phyloP scores from a whole-genome alignment of 2,329 filamentous ascomycete species.

The Westerdykella sp. region DNA sequence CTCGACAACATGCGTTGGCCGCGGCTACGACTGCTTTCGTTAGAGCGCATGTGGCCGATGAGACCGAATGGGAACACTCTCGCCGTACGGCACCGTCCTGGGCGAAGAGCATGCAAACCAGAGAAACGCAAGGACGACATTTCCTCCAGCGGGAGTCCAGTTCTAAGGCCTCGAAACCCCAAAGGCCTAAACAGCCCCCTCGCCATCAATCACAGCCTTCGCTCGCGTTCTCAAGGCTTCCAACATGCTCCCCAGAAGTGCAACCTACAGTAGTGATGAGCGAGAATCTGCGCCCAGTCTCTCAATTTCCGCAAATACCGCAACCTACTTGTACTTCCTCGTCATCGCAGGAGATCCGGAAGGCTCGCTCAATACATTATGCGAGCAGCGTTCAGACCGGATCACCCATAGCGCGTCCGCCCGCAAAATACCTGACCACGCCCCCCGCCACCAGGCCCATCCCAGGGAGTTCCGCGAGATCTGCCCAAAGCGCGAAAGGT shows the following conservation, averaged over 20 bases:
- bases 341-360: slow-evolving; percentile 33
- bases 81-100: slow-evolving; percentile 18
- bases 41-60: slow-evolving; percentile 24
- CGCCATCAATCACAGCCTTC: slow-evolving; percentile 12
- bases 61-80: slow-evolving; percentile 9
- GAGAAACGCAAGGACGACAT: slow-evolving; percentile 33
- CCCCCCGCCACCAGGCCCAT: slow-evolving; percentile 8
- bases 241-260: slow-evolving; percentile 12
- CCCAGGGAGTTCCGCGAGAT: slow-evolving; percentile 1
- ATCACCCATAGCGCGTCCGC: slow-evolving; percentile 31
- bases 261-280: slow-evolving; percentile 18
- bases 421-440: slow-evolving; percentile 27
- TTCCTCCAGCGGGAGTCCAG: slow-evolving; percentile 32
- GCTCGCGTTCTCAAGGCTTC: slow-evolving; percentile 1
- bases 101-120: slow-evolving; percentile 31
- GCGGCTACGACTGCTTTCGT: slow-evolving; percentile 34
- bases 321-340: slow-evolving; percentile 20
- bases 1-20: slow-evolving; percentile 33
- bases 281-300: slow-evolving; percentile 21
- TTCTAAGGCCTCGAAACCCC: slow-evolving; percentile 18
- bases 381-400: slow-evolving; percentile 35
- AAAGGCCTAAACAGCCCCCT: slow-evolving; percentile 10
- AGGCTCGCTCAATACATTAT: slow-evolving; percentile 36
- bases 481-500: slow-evolving; percentile 3
- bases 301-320: slow-evolving; percentile 20